Percentiles rank a stretch among this genome's conserved stretches.
Conservation (phyloP, 805 yeast species). For the Cyberlindnera bimundalis region DNA sequence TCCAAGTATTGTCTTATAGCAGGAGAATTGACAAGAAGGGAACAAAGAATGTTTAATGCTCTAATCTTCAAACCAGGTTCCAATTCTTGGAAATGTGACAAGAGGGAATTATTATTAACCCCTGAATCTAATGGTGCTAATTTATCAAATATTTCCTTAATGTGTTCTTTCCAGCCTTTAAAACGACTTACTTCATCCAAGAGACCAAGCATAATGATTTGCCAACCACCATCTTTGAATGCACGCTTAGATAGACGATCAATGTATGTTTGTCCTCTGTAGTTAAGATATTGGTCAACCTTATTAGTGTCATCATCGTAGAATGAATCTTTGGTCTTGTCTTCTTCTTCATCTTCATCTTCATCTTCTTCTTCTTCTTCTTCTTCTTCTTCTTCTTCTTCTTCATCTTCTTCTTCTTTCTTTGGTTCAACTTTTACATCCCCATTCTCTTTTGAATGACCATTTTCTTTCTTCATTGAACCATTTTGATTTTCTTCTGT, state of each 20-base stretch:
- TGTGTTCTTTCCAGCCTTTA: slow-evolving; percentile 48
- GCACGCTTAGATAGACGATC: slow-evolving; percentile 70
- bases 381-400: slow-evolving; percentile 18
- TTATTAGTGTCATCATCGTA: slow-evolving; percentile 22
- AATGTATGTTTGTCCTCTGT: slow-evolving; percentile 68
- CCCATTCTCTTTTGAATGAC: slow-evolving; percentile 10
- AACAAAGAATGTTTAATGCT: slow-evolving; percentile 59
- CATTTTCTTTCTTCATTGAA: slow-evolving; percentile 4
- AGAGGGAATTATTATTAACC: slow-evolving; percentile 48
- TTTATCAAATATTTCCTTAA: slow-evolving; percentile 45
- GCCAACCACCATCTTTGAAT: slow-evolving; percentile 86
- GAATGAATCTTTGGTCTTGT: slow-evolving; percentile 1
- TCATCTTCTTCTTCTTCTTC: slow-evolving; percentile 24
- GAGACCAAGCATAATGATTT: slow-evolving; percentile 69
- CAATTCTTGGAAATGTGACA: slow-evolving; percentile 54
- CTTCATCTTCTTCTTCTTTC: neutral
- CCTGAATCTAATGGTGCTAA: slow-evolving; percentile 55
- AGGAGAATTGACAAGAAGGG: slow-evolving; percentile 55
- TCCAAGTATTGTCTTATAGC: slow-evolving; percentile 64
- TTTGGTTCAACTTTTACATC: neutral
- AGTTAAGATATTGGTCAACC: slow-evolving; percentile 43
- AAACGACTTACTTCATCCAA: slow-evolving; percentile 57
- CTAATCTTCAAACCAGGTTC: slow-evolving; percentile 51
- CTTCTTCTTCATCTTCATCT: slow-evolving; percentile 9
- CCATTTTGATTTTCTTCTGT: slow-evolving; percentile 12